These are phyloP conservation scores for Acanthochlamys bracteata DNA, from an alignment of 106 monocot species.

Conservation along the genomic window DNA sequence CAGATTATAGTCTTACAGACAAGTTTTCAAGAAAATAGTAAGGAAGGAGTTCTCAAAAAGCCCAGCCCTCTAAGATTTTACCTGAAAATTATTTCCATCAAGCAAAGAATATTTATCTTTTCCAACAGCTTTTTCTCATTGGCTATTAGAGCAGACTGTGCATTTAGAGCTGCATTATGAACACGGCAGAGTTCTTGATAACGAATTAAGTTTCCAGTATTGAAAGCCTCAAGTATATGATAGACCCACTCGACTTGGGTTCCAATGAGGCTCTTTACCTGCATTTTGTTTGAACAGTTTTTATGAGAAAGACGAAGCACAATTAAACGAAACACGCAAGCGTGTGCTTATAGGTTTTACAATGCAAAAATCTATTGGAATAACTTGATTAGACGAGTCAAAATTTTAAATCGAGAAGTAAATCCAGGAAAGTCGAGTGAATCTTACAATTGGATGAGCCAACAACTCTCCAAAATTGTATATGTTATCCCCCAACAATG, in stretches of 20 bases:
- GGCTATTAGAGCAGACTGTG: slow-evolving; percentile 78
- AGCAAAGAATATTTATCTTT: slow-evolving; percentile 90
- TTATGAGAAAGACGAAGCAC: neutral
- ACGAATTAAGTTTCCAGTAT: slow-evolving; percentile 68
- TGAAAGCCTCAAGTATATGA: slow-evolving; percentile 92
- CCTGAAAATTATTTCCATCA: slow-evolving; percentile 99
- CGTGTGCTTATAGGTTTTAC: no score
- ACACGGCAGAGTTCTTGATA: slow-evolving; percentile 87
- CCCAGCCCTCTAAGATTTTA: slow-evolving; percentile 8
- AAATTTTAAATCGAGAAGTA: neutral
- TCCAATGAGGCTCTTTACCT: slow-evolving; percentile 89
- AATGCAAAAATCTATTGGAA: neutral
- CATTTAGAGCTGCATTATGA: slow-evolving; percentile 82
- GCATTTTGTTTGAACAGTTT: slow-evolving; percentile 5
- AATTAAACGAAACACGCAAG: neutral
- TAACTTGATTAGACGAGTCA: no score
- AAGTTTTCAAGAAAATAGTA: no score
- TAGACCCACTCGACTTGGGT: slow-evolving; percentile 89
- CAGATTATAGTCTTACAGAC: neutral
- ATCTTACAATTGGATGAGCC: slow-evolving; percentile 87
- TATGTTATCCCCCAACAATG: slow-evolving; percentile 64
- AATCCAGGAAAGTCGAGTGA: neutral
- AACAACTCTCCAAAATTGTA: slow-evolving; percentile 88
- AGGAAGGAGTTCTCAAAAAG: no score
- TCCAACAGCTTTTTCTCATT: slow-evolving; percentile 87